Base-by-base conservation (phyloP, 768 basidiomycete genomes). In the Mycena venus region DNA sequence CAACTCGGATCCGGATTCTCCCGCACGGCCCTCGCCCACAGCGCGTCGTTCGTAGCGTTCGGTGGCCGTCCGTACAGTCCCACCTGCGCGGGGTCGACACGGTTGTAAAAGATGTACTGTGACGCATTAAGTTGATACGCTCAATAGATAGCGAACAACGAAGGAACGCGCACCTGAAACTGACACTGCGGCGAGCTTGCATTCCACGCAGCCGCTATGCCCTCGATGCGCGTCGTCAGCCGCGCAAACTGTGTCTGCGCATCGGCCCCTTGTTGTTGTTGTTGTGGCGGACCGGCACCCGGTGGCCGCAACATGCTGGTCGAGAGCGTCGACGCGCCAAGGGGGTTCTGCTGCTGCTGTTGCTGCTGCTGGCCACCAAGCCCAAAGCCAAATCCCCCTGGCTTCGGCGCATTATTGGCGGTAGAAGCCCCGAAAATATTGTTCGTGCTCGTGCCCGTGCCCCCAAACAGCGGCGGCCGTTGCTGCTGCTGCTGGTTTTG, bases 1-100 rank as follows among this genome's bases (percentile, higher is more conserved):
- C 94, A 92, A 61, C 88, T 90, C 2, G 94, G 89, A 84, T 96
- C 94, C 0, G 96, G 96, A 76, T 96, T 96, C 79, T 96, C 95
- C 61, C 90, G 85, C 1, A 91, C 84, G 9, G 95, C 95, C 79
- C 93, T 93, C 78, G 93, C 90, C 95, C 95, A 96, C 53, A 92
- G 77, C 11, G 85, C 85, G 53, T 95, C 94, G 58, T 94, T 92
- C 7, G 89, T 88, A 15, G 92, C 91, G 77, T 95, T 95, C 17
- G 86, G 81, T 15, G 96, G 95, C 19, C 94, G 91, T 9, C 89
- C 91, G 74, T 94, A 97, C 63, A 91, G 76, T 31, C 84, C 86
- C 3, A 94, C 90, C 76, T 92, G 87, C 7, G 84, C 85, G 0
- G 94, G 94, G 77, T 94, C 91, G 5, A 96, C 94, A 17, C 95